These are phyloP conservation scores for Fusarium ambrosium DNA, from an alignment of 2,329 filamentous ascomycete genomes.

Conservation along the genomic window DNA sequence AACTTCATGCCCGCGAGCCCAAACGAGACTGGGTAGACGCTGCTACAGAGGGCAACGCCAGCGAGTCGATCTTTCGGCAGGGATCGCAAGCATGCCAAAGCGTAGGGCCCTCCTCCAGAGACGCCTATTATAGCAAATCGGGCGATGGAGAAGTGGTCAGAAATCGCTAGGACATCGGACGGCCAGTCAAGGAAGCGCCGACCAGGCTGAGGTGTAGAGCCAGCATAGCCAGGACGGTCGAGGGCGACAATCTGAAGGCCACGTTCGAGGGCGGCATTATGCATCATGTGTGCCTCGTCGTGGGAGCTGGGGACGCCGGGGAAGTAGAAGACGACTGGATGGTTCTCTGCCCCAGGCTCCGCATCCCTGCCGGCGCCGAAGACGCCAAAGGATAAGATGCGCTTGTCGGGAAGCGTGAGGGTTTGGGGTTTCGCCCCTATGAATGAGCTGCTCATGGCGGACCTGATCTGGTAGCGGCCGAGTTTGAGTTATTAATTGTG, in stretches of 20 bases:
- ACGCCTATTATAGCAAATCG: slow-evolving; percentile 52
- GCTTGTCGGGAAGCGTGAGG: slow-evolving; percentile 56
- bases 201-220: slow-evolving; percentile 52
- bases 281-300: slow-evolving; percentile 51
- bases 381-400: slow-evolving; percentile 53
- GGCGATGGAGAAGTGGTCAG: slow-evolving; percentile 40
- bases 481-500: neutral
- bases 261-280: slow-evolving; percentile 43
- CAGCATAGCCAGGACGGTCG: slow-evolving; percentile 59
- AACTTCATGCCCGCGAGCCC: slow-evolving; percentile 33
- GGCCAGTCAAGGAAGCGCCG: slow-evolving; percentile 53
- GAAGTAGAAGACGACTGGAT: slow-evolving; percentile 55
- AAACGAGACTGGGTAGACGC: slow-evolving; percentile 35
- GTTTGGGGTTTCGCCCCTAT: slow-evolving; percentile 34
- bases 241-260: slow-evolving; percentile 53
- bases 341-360: slow-evolving; percentile 52
- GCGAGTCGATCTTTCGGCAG: slow-evolving; percentile 50
- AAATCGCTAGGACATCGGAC: slow-evolving; percentile 50
- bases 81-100: slow-evolving; percentile 51
- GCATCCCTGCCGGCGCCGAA: slow-evolving; percentile 30
- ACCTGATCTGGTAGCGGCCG: neutral
- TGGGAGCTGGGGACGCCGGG: slow-evolving; percentile 60
- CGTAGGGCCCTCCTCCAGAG: slow-evolving; percentile 55
- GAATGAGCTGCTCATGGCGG: neutral
- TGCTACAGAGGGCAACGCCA: slow-evolving; percentile 51